A percentile compares a stretch with the other conserved stretches of the same genome.
These are phyloP conservation scores for Pythium aristosporum DNA, from an alignment of 352 stramenopile species.

Conservation along the genomic window DNA sequence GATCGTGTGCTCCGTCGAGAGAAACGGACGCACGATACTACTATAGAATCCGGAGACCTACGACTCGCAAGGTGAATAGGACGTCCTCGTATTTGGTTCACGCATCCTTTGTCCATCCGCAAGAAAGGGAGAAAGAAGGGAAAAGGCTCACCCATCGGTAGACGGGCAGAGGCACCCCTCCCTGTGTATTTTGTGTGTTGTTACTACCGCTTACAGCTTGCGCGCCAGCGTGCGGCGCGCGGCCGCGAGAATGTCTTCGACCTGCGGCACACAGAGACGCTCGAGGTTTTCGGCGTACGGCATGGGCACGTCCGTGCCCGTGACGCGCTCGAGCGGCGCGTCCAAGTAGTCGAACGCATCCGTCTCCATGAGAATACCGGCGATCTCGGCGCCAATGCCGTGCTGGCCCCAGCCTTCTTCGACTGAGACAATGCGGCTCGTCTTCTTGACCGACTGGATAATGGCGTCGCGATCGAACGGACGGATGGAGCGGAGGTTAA, in stretches of 20 bases:
- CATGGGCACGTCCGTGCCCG: conserved; percentile 98
- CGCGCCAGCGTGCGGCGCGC: conserved; percentile 87
- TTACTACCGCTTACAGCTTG: conserved; percentile 51
- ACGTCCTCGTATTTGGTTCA: no score
- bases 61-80: background rate
- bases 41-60: background rate
- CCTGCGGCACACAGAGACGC: conserved; percentile 92
- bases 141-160: no score
- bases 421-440: conserved; percentile 95
- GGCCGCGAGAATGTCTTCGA: conserved; percentile 93
- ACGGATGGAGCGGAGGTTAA: conserved; percentile 92
- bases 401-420: conserved; percentile 97
- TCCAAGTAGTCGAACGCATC: conserved; percentile 99
- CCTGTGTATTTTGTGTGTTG: conserved; percentile 6
- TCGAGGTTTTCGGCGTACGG: conserved; percentile 98
- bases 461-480: conserved; percentile 97
- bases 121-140: no score
- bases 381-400: conserved; percentile 97
- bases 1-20: conserved; percentile 5
- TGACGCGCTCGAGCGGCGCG: conserved; percentile 97
- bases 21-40: background rate
- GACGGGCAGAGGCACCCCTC: no score
- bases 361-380: conserved; percentile 97
- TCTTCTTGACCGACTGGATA: conserved; percentile 98
- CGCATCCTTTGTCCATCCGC: no score